Conservation (phyloP, 108 stramenopile genomes). For the Stephanodiscus minutulus region DNA sequence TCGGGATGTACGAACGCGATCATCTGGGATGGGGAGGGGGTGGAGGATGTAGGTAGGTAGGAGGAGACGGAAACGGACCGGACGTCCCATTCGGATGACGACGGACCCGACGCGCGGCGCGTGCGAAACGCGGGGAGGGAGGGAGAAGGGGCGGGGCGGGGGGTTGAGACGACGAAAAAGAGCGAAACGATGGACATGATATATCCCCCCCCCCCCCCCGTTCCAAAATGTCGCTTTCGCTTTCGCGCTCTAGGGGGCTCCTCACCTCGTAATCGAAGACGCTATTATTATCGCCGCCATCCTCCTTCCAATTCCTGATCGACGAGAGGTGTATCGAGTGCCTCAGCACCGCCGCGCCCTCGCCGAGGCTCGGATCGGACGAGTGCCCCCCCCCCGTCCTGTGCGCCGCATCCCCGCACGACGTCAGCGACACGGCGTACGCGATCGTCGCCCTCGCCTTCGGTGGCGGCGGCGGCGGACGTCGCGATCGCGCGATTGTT, state of each 20-base stretch:
- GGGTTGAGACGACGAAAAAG: no score
- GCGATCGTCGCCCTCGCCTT: constrained; percentile 58
- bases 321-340: constrained; percentile 75
- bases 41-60: constrained; percentile 53
- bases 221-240: no score
- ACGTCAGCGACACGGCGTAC: constrained; percentile 83
- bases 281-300: constrained; percentile 11
- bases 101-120: no score
- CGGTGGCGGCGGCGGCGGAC: no score
- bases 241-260: no score
- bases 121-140: no score
- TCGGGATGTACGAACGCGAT: constrained; percentile 81
- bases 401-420: constrained; percentile 72
- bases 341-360: constrained; percentile 78
- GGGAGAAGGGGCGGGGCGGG: no score
- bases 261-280: constrained; percentile 16
- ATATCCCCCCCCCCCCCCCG: no score
- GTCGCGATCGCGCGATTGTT: no score
- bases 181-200: no score
- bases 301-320: constrained; percentile 45
- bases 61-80: no score
- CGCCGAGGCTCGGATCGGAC: constrained; percentile 55
- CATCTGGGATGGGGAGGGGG: constrained; percentile 31
- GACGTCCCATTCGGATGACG: no score
- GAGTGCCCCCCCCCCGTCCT: constrained; percentile 24